A percentile compares a stretch with the other conserved stretches of the same genome.
Evolutionary conservation across 305 asterid genomes (phyloP).

Genomic region (Fraxinus ornus): DNA sequence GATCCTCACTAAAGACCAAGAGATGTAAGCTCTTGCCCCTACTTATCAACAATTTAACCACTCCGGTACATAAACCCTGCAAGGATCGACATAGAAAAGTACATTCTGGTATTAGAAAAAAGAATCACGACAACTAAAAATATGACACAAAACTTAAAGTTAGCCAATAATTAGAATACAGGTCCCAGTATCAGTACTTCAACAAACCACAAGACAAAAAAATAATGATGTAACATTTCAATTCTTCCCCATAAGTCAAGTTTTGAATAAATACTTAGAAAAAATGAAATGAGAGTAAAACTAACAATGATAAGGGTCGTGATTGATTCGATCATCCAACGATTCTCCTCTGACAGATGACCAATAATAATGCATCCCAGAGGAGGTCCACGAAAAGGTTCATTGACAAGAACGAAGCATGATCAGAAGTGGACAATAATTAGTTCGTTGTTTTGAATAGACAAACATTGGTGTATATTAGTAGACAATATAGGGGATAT

Average conservation of each 20-base stretch:
- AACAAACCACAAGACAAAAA: too few relatives aligned
- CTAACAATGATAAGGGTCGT: constrained; percentile 31
- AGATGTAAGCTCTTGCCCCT: constrained; percentile 30
- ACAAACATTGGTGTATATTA: background rate
- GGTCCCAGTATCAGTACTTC: background rate
- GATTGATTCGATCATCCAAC: constrained; percentile 66
- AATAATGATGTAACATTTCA: too few relatives aligned
- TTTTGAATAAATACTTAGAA: background rate
- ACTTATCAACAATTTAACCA: constrained; percentile 27
- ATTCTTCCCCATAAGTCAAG: too few relatives aligned
- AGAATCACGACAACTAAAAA: background rate
- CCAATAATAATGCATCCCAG: constrained; percentile 54
- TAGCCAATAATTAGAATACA: background rate
- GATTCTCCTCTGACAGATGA: constrained; percentile 49
- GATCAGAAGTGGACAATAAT: constrained; percentile 26
- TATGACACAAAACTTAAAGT: background rate
- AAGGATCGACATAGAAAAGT: background rate
- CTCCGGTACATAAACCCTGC: constrained; percentile 31
- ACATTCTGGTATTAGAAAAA: background rate
- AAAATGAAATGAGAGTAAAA: background rate
- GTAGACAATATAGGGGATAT: background rate
- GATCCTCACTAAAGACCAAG: constrained; percentile 20
- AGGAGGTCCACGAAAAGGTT: constrained; percentile 54
- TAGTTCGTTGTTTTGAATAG: background rate
- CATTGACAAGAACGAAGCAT: constrained; percentile 40